A percentile compares a stretch with the other conserved stretches of the same genome.
phyloP scores from a whole-genome alignment of 257 asterid genomes.

The Solanum boliviense region DNA sequence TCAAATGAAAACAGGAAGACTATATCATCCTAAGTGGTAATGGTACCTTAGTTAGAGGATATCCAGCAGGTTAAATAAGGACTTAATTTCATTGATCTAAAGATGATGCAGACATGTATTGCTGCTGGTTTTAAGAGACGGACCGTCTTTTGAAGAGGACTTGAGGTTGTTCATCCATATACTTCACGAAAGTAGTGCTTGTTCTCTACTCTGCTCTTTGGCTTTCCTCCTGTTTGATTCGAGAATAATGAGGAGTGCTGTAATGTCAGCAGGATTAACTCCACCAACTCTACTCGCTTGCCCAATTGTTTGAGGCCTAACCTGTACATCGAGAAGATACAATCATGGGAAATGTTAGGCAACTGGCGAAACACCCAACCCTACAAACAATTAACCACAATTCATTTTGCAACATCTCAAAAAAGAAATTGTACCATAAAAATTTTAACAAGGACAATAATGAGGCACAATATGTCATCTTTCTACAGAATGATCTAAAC shows the following conservation, averaged over 20 bases:
- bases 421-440: neutral
- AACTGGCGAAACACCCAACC: neutral
- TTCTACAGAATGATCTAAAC: neutral
- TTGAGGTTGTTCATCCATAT: neutral
- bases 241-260: slow-evolving; percentile 87
- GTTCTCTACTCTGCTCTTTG: slow-evolving; percentile 31
- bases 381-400: neutral
- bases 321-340: slow-evolving; percentile 25
- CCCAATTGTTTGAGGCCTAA: slow-evolving; percentile 91
- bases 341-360: neutral
- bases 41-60: neutral
- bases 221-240: slow-evolving; percentile 78
- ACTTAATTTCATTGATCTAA: neutral
- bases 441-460: neutral
- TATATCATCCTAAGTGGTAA: neutral
- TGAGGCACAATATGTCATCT: neutral
- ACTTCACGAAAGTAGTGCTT: slow-evolving; percentile 9
- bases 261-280: slow-evolving; percentile 92
- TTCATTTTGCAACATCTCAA: neutral
- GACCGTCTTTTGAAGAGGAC: slow-evolving; percentile 15
- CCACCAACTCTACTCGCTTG: slow-evolving; percentile 99
- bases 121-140: neutral
- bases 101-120: neutral
- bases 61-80: neutral
- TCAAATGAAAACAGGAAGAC: neutral